A percentile compares a stretch with the other conserved stretches of the same genome.
phyloP scores from a whole-genome alignment of 768 basidiomycete species.

The Leucosporidium scottii region DNA sequence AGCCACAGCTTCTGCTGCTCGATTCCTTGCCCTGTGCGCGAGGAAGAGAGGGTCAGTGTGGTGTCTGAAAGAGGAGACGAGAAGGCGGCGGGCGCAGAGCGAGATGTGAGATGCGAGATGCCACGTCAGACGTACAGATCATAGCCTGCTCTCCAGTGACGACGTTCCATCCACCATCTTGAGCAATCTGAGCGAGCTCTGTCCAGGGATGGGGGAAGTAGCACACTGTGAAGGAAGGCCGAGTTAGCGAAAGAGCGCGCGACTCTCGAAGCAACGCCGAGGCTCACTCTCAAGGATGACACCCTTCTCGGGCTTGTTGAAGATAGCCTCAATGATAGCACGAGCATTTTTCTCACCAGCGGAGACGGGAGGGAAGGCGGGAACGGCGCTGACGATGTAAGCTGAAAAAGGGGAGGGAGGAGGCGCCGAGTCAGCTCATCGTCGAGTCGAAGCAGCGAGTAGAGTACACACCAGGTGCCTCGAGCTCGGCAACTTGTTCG shows the following conservation, averaged over 20 bases:
- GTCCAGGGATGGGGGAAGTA: constrained; percentile 35
- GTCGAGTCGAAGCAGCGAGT: no score
- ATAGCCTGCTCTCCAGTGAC: constrained; percentile 34
- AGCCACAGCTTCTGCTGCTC: constrained; percentile 39
- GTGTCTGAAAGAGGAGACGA: not conserved
- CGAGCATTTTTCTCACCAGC: constrained; percentile 33
- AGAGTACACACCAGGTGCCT: constrained; percentile 28
- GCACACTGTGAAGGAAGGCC: constrained; percentile 5
- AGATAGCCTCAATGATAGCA: constrained; percentile 28
- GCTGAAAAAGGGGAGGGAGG: not conserved
- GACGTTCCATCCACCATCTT: constrained; percentile 34
- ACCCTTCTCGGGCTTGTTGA: constrained; percentile 36
- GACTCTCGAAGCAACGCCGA: not conserved
- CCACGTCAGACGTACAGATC: constrained; percentile 10
- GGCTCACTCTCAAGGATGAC: constrained; percentile 34
- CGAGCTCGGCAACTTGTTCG: constrained; percentile 29
- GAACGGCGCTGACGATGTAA: constrained; percentile 36
- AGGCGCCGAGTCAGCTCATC: not conserved
- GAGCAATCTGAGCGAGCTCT: constrained; percentile 20
- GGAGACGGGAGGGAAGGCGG: constrained; percentile 33
- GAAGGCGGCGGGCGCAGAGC: not conserved
- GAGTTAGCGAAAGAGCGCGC: not conserved
- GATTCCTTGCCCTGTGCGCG: constrained; percentile 26
- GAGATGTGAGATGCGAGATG: not conserved
- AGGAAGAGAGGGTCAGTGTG: not conserved